phyloP scores from a whole-genome alignment of 75 land plant genomes.

The Pinus taeda region DNA sequence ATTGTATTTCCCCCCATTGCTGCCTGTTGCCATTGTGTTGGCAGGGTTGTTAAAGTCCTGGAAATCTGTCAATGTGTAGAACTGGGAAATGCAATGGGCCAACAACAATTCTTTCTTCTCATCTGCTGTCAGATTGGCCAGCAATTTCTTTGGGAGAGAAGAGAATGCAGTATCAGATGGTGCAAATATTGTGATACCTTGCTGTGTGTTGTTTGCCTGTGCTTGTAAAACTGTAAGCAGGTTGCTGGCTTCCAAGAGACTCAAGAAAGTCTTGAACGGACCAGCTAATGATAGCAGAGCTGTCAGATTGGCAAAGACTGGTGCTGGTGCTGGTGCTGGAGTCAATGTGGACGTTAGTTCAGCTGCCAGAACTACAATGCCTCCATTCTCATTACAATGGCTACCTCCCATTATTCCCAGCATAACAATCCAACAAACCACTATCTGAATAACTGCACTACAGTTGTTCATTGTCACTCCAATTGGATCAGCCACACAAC shows the following conservation, averaged over 20 bases:
- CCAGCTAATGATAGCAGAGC: conserved; percentile 52
- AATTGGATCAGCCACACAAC: no score
- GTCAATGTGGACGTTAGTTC: not conserved
- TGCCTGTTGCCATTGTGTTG: conserved; percentile 30
- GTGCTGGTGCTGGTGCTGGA: conserved; percentile 52
- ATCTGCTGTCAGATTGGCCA: conserved; percentile 46
- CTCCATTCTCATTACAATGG: no score
- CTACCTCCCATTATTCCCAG: no score
- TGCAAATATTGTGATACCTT: conserved; percentile 61
- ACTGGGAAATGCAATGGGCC: conserved; percentile 48
- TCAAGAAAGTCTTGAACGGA: conserved; percentile 52
- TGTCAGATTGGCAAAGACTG: conserved; percentile 42
- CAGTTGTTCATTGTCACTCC: no score
- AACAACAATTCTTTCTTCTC: conserved; percentile 46
- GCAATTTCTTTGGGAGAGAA: conserved; percentile 32
- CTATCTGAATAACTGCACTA: no score
- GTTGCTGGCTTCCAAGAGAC: conserved; percentile 27
- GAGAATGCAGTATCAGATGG: conserved; percentile 51
- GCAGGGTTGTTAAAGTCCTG: conserved; percentile 50
- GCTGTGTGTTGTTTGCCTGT: conserved; percentile 45
- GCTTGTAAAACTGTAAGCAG: conserved; percentile 53
- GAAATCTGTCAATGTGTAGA: conserved; percentile 54
- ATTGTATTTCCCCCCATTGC: conserved; percentile 34
- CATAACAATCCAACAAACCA: no score
- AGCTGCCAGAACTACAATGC: no score